Evolutionary conservation across 2,329 filamentous ascomycete genomes (phyloP).

Genomic region (Botrytis byssoidea): DNA sequence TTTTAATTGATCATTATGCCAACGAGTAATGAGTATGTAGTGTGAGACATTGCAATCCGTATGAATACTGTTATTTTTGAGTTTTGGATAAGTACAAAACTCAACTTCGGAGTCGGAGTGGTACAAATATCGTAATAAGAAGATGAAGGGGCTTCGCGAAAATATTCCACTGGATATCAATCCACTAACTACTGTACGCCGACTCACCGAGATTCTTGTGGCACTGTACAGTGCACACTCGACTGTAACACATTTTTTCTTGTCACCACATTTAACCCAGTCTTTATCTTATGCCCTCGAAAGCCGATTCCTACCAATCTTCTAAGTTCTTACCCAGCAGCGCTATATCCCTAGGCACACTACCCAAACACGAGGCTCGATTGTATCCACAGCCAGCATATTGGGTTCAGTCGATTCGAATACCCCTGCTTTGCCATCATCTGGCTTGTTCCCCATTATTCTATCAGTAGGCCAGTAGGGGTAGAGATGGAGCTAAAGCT

Average conservation of each 20-base stretch:
- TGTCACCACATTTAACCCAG: background rate
- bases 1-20: background rate
- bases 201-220: conserved; percentile 1
- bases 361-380: conserved; percentile 24
- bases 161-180: background rate
- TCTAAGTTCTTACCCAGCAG: background rate
- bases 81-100: background rate
- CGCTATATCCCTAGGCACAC: conserved; percentile 30
- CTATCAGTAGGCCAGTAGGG: conserved; percentile 14
- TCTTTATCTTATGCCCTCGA: background rate
- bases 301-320: background rate
- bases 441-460: conserved; percentile 29
- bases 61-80: background rate
- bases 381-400: conserved; percentile 29
- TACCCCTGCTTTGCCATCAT: conserved; percentile 27
- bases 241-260: background rate
- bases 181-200: conserved; percentile 2
- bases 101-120: background rate
- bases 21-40: background rate
- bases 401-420: conserved; percentile 33
- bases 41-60: background rate
- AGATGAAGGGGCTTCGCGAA: conserved; percentile 9
- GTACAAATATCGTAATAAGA: conserved; percentile 7
- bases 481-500: conserved; percentile 29
- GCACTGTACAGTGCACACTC: background rate